These are phyloP conservation scores for Fraxinus floribunda DNA, from an alignment of 305 asterid genomes.

Conservation along the genomic window DNA sequence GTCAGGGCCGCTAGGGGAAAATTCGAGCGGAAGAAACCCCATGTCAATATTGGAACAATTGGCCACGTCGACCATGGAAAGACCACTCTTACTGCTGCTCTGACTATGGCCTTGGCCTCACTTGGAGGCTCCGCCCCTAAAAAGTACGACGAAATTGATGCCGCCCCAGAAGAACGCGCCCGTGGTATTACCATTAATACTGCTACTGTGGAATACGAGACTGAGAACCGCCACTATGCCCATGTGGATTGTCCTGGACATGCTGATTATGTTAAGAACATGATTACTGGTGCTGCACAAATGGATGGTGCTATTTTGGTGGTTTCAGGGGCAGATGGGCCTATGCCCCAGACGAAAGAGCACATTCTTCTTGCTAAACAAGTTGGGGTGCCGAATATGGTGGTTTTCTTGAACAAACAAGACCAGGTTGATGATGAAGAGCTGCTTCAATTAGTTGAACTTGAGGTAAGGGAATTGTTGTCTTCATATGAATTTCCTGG, in stretches of 20 bases:
- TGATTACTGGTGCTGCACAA: slow-evolving; percentile 64
- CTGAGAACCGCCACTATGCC: slow-evolving; percentile 56
- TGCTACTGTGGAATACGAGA: slow-evolving; percentile 58
- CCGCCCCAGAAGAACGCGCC: slow-evolving; percentile 57
- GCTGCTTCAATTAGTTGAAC: slow-evolving; percentile 47
- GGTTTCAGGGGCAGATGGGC: slow-evolving; percentile 60
- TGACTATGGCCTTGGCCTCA: slow-evolving; percentile 60
- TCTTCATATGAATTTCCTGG: slow-evolving; percentile 53
- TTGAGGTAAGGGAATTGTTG: slow-evolving; percentile 55
- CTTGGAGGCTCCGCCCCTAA: slow-evolving; percentile 50
- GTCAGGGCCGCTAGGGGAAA: slow-evolving; percentile 58
- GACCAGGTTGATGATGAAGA: slow-evolving; percentile 58
- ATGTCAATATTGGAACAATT: slow-evolving; percentile 79
- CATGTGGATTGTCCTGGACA: slow-evolving; percentile 59
- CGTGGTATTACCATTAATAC: slow-evolving; percentile 60
- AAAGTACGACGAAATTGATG: slow-evolving; percentile 55
- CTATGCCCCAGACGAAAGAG: slow-evolving; percentile 61
- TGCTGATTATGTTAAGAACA: slow-evolving; percentile 59
- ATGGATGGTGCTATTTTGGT: slow-evolving; percentile 61
- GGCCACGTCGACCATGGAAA: slow-evolving; percentile 95
- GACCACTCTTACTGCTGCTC: slow-evolving; percentile 81
- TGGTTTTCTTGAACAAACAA: slow-evolving; percentile 50
- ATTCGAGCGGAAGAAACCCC: slow-evolving; percentile 73
- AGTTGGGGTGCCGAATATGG: slow-evolving; percentile 54
- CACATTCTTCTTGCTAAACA: slow-evolving; percentile 51